Base-by-base conservation (phyloP, 257 asterid species). In the Scutellaria minor region DNA sequence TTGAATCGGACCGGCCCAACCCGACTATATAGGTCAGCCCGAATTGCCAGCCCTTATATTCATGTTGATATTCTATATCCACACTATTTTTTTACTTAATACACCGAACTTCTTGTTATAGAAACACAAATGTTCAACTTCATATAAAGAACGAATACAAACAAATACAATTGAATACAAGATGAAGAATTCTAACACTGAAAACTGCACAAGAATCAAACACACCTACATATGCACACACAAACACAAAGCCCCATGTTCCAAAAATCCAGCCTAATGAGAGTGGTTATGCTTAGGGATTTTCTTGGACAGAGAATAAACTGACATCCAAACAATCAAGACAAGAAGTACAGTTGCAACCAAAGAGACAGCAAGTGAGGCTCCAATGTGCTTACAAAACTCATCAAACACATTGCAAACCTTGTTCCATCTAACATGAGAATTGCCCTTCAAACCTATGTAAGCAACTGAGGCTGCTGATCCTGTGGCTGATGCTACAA, bases 401-500 rank as follows among this genome's bases (percentile, higher is more conserved):
- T 42, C 69, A 9, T 71, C 87, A 22, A 78, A 91, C n/a, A 68
- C 4, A 44, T 77, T 2, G 77, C 98, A 93, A 24, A 87, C 68
- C 66, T 86, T 82, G n/a, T 1, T 6, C 98, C 98, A 93, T 0
- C 74, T 67, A 6, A 70, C 82, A 12, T 93, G 80, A 0, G 84
- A 64, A 58, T 90, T 85, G 14, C 98, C 98, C 82, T 84, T 90
- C 65, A 82, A 60, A 10, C 96, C 98, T 5, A 90, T 37, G 80
- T 93, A 90, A 10, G 66, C 89, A n/a, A 93, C 95, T 41, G 81
- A 95, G n/a, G 86, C 96, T 54, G 90, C 96, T 12, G 96, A 60
- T 64, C 98, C 97, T 0, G 87, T 82, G 41, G 97, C 98, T 41
- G 98, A 51, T 7, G 96, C 95, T 45, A 85, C 79, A 3, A 89